phyloP scores from a whole-genome alignment of 768 basidiomycete species.

The Lyophyllum atratum region DNA sequence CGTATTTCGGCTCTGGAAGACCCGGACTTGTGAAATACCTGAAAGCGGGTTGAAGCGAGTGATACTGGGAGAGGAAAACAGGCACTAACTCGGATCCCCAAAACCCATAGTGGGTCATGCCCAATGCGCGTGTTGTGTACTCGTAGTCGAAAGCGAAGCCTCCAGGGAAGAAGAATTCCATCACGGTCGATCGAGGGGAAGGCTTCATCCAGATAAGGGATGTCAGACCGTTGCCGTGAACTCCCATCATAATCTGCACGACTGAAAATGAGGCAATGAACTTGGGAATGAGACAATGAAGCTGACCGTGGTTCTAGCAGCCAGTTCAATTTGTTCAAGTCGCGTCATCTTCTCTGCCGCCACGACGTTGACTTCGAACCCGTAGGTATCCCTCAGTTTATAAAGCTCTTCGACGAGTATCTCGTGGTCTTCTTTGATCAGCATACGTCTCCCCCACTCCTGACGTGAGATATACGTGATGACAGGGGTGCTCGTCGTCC shows the following conservation, averaged over 20 bases:
- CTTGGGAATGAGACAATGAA: background rate
- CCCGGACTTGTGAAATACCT: constrained; percentile 78
- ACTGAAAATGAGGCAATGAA: background rate
- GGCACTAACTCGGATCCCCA: constrained; percentile 68
- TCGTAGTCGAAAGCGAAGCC: constrained; percentile 90
- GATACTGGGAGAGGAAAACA: background rate
- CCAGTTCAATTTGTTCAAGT: constrained; percentile 77
- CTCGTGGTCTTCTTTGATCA: constrained; percentile 76
- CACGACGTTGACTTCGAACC: constrained; percentile 88
- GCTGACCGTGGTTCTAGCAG: constrained; percentile 80
- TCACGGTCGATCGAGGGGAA: constrained; percentile 77
- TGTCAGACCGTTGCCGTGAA: constrained; percentile 91
- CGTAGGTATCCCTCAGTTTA: constrained; percentile 66
- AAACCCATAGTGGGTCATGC: constrained; percentile 83
- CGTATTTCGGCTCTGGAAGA: constrained; percentile 68
- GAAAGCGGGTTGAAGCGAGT: constrained; percentile 1
- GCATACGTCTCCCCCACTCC: constrained; percentile 83
- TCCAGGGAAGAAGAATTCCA: constrained; percentile 86
- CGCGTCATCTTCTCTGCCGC: constrained; percentile 80
- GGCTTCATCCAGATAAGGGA: constrained; percentile 93
- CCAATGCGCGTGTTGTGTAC: constrained; percentile 77
- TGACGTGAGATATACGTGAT: constrained; percentile 94
- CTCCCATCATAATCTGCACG: constrained; percentile 86
- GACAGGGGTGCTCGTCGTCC: constrained; percentile 61
- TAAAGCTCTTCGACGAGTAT: constrained; percentile 73